Evolutionary conservation across 2,329 filamentous ascomycete species (phyloP).

Genomic region (Botryotinia calthae): DNA sequence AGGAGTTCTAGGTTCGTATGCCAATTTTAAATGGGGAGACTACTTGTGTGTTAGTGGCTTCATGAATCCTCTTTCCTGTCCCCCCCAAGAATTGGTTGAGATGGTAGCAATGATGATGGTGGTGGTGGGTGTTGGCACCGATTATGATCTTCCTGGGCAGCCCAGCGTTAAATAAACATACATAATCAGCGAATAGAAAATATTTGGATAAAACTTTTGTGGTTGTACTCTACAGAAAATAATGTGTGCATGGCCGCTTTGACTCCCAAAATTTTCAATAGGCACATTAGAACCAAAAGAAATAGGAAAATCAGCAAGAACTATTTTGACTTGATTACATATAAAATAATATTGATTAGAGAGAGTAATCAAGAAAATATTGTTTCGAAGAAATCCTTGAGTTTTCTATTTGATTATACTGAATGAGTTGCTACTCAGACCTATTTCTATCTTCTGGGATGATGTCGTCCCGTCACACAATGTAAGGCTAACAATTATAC

Average conservation of each 20-base stretch:
- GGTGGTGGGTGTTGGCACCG: not conserved
- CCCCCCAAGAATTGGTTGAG: not conserved
- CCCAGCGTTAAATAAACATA: not conserved
- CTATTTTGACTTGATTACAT: not conserved
- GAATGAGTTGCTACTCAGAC: not conserved
- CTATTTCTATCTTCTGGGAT: not conserved
- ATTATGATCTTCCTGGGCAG: not conserved
- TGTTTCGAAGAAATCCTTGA: not conserved
- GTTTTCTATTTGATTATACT: too few relatives aligned
- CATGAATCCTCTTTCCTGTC: not conserved
- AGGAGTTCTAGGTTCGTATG: not conserved
- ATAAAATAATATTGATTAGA: not conserved
- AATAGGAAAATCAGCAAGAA: not conserved
- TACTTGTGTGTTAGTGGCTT: not conserved
- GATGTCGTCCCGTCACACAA: not conserved
- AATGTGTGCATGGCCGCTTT: not conserved
- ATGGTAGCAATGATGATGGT: not conserved
- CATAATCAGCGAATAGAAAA: not conserved
- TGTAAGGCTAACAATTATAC: not conserved
- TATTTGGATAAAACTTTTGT: not conserved
- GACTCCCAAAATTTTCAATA: not conserved
- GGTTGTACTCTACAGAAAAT: not conserved
- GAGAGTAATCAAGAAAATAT: not conserved
- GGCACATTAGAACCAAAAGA: not conserved
- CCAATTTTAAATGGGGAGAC: conserved; percentile 4